These are phyloP conservation scores for Hyphopichia fennica DNA, from an alignment of 1,139 yeast species.

Conservation along the genomic window DNA sequence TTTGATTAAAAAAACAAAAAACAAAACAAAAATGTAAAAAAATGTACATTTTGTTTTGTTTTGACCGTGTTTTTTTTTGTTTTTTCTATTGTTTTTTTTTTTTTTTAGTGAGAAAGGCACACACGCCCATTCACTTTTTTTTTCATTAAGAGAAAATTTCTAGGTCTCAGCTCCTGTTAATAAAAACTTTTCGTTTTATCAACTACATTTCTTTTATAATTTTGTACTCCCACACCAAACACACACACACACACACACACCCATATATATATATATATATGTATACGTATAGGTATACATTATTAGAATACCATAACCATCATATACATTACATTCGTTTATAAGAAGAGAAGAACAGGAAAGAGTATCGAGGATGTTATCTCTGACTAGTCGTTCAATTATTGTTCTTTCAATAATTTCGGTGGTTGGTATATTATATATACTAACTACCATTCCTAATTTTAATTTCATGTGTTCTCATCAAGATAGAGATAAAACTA, in stretches of 20 bases:
- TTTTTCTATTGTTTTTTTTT: too few relatives aligned
- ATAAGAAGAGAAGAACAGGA: not conserved
- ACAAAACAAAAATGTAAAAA: too few relatives aligned
- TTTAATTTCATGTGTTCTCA: not conserved
- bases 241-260: not conserved
- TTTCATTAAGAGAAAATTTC: too few relatives aligned
- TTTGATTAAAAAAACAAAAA: too few relatives aligned
- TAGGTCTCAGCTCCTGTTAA: too few relatives aligned
- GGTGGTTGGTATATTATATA: constrained; percentile 2
- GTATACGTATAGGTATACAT: not conserved
- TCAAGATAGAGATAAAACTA: not conserved
- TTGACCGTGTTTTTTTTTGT: too few relatives aligned
- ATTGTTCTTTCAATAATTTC: not conserved
- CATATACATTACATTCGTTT: not conserved
- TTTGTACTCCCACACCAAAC: too few relatives aligned
- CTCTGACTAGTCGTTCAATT: not conserved
- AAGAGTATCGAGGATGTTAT: not conserved
- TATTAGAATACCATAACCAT: not conserved
- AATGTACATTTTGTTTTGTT: too few relatives aligned
- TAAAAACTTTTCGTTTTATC: too few relatives aligned
- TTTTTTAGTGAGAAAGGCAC: too few relatives aligned
- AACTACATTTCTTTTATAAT: too few relatives aligned
- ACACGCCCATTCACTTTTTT: too few relatives aligned
- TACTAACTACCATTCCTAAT: constrained; percentile 1
- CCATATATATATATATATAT: not conserved